phyloP scores from a whole-genome alignment of 2,329 filamentous ascomycete species.

The Colletotrichum higginsianum region DNA sequence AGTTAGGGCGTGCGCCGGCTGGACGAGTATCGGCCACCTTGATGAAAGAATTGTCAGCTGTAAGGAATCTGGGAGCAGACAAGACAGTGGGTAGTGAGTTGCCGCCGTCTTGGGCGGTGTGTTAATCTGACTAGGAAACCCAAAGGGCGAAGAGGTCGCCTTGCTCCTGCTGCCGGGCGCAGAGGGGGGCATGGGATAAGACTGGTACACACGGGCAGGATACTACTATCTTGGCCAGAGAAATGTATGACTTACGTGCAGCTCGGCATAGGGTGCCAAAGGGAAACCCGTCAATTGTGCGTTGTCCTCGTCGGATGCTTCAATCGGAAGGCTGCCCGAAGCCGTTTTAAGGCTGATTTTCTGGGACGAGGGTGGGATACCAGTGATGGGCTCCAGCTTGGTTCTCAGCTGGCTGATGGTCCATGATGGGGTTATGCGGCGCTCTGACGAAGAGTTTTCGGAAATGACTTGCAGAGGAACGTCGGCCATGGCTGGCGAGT shows the following conservation, averaged over 20 bases:
- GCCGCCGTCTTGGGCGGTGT: not conserved
- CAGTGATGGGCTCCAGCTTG: constrained; percentile 94
- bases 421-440: constrained; percentile 94
- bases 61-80: not conserved
- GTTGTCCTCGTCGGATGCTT: constrained; percentile 80
- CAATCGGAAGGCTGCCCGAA: constrained; percentile 74
- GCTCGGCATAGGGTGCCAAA: constrained; percentile 81
- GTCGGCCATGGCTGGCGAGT: constrained; percentile 72
- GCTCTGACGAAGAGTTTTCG: constrained; percentile 85
- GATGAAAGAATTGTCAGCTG: constrained; percentile 9
- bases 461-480: constrained; percentile 83
- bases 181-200: constrained; percentile 27
- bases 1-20: constrained; percentile 81
- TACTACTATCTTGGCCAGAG: not conserved
- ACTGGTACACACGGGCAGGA: not conserved
- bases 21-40: constrained; percentile 88
- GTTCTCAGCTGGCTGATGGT: constrained; percentile 85
- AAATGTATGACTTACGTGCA: constrained; percentile 75
- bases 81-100: not conserved
- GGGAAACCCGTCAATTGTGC: constrained; percentile 75
- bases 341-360: constrained; percentile 79
- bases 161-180: not conserved
- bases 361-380: constrained; percentile 86
- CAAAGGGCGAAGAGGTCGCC: not conserved
- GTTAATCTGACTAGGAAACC: not conserved